These are phyloP conservation scores for Domatiomyces globalis DNA, from an alignment of 2,329 filamentous ascomycete species.

Conservation along the genomic window DNA sequence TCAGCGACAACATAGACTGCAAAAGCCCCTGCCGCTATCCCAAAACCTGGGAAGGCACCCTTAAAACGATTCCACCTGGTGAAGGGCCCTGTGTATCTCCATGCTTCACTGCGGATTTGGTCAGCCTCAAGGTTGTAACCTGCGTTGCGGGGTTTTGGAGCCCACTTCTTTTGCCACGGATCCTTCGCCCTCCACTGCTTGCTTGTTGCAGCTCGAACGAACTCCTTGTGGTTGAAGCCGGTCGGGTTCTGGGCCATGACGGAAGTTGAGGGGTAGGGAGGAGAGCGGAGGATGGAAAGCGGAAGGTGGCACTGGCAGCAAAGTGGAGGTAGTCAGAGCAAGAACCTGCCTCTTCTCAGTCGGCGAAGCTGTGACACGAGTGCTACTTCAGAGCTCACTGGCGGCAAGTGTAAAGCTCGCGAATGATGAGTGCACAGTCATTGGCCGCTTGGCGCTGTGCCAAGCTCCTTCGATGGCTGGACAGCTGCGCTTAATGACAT, in stretches of 20 bases:
- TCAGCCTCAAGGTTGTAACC: not conserved
- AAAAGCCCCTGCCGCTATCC: constrained; percentile 85
- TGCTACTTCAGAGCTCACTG: too few relatives aligned
- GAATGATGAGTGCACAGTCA: not conserved
- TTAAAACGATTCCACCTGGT: constrained; percentile 81
- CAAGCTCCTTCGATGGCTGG: not conserved
- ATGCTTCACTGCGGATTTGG: constrained; percentile 57
- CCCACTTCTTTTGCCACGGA: constrained; percentile 50
- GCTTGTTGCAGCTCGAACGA: constrained; percentile 17
- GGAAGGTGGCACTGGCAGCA: constrained; percentile 59
- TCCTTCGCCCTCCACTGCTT: constrained; percentile 30
- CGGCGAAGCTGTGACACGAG: not conserved
- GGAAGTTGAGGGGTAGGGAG: not conserved
- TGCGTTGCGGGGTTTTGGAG: constrained; percentile 3
- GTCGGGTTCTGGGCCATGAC: constrained; percentile 49
- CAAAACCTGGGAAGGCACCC: constrained; percentile 73
- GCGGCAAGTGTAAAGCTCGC: too few relatives aligned
- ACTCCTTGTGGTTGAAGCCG: constrained; percentile 65
- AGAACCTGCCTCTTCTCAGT: too few relatives aligned
- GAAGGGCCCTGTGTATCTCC: constrained; percentile 85
- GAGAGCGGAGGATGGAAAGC: not conserved
- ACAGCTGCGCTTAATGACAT: too few relatives aligned
- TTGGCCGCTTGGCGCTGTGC: not conserved
- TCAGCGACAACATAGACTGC: constrained; percentile 80
- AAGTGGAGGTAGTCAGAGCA: constrained; percentile 48